phyloP scores from a whole-genome alignment of 1,139 yeast genomes.

The Pneumocystis murina region DNA sequence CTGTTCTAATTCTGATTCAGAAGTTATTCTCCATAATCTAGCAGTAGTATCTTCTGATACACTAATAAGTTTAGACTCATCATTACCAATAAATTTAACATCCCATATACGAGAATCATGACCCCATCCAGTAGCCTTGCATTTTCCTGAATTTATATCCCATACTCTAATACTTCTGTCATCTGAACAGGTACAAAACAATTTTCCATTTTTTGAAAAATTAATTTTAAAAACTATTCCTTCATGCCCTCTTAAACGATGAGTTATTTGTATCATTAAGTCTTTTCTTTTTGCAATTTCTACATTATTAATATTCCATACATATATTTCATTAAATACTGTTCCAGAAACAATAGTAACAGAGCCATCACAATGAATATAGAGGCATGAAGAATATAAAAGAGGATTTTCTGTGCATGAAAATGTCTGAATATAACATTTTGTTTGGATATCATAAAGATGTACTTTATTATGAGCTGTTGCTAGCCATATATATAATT shows the following conservation, averaged over 20 bases:
- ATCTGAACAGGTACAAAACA: conserved; percentile 72
- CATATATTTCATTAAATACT: conserved; percentile 70
- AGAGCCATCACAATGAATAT: conserved; percentile 27
- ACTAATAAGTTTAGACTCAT: conserved; percentile 34
- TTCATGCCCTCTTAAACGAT: conserved; percentile 53
- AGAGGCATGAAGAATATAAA: conserved; percentile 69
- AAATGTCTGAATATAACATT: conserved; percentile 28
- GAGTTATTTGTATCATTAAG: background rate
- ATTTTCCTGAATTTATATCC: conserved; percentile 39
- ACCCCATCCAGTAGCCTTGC: conserved; percentile 82
- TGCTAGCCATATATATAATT: conserved; percentile 33
- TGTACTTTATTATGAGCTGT: conserved; percentile 72
- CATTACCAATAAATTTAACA: conserved; percentile 38
- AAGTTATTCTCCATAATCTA: conserved; percentile 47
- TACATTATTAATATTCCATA: conserved; percentile 47
- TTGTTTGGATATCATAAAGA: conserved; percentile 28
- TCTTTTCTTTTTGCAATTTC: conserved; percentile 29
- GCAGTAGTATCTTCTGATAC: conserved; percentile 83
- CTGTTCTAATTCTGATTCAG: conserved; percentile 27
- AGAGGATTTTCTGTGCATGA: conserved; percentile 64
- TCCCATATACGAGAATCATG: conserved; percentile 92
- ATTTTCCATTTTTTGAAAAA: conserved; percentile 41
- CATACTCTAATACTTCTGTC: conserved; percentile 81
- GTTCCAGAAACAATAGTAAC: conserved; percentile 74
- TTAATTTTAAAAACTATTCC: conserved; percentile 81